Percentiles rank a stretch among this genome's conserved stretches.
These are phyloP conservation scores for Lipomyces lipofer DNA, from an alignment of 805 yeast species.

Conservation along the genomic window DNA sequence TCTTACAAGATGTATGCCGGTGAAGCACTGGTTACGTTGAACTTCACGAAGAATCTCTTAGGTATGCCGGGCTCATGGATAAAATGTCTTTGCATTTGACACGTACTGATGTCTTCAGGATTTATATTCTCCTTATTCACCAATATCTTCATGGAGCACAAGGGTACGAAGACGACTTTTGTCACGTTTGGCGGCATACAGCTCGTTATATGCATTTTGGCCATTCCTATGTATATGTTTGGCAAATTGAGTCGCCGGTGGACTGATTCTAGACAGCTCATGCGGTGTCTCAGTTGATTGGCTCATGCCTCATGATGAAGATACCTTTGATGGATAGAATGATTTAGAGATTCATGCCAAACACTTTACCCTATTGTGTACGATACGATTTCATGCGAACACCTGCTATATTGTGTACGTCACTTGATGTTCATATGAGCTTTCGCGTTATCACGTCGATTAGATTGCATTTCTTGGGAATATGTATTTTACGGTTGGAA, in stretches of 20 bases:
- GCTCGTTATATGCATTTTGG: conserved; percentile 49
- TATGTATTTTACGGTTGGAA: no score
- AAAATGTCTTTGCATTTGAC: neutral
- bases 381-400: no score
- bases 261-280: conserved; percentile 51
- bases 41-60: conserved; percentile 52
- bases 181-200: conserved; percentile 56
- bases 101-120: conserved; percentile 34
- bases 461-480: no score
- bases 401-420: no score
- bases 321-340: no score
- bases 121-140: conserved; percentile 59
- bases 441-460: no score
- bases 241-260: conserved; percentile 54
- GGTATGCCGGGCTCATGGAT: neutral
- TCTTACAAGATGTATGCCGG: conserved; percentile 58
- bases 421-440: no score
- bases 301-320: no score
- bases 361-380: no score
- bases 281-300: conserved; percentile 41
- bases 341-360: no score
- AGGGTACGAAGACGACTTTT: conserved; percentile 51
- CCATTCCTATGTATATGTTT: conserved; percentile 54
- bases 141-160: conserved; percentile 45
- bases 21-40: conserved; percentile 58